Conservation (phyloP, 257 asterid genomes). For the Solanum rostratum region DNA sequence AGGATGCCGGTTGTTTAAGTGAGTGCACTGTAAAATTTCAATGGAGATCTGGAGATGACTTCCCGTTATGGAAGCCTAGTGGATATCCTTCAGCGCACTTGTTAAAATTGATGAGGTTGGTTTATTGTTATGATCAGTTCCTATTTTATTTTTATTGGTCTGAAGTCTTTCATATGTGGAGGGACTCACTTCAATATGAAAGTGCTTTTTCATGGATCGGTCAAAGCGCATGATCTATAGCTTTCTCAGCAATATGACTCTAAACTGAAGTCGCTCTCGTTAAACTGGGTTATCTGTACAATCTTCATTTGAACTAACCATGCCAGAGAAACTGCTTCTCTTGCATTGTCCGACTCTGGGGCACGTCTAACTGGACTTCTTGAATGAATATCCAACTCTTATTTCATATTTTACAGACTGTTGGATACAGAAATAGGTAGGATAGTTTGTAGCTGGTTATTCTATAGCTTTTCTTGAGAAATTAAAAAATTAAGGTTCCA, state of each 20-base stretch:
- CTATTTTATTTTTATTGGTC: not conserved
- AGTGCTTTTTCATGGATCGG: not conserved
- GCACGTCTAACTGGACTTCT: not conserved
- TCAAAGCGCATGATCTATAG: not conserved
- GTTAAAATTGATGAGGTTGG: constrained; percentile 64
- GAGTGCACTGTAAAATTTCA: constrained; percentile 9
- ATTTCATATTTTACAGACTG: not conserved
- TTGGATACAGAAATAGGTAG: not conserved
- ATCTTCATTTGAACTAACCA: not conserved
- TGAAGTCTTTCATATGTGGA: not conserved
- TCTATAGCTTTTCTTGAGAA: not conserved
- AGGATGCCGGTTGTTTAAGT: constrained; percentile 6
- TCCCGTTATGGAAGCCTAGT: constrained; percentile 50
- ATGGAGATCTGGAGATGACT: constrained; percentile 25
- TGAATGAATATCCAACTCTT: not conserved
- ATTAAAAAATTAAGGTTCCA: not conserved
- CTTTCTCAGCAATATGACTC: not conserved
- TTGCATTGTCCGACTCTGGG: not conserved
- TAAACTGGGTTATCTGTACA: not conserved
- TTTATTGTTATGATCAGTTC: not conserved
- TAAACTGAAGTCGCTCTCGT: not conserved
- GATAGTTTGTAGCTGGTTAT: not conserved
- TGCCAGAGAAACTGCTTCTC: not conserved
- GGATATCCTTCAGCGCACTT: constrained; percentile 62
- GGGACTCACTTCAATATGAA: not conserved